These are phyloP conservation scores for Carex parvula DNA, from an alignment of 176 grass and related monocot genomes.

Conservation along the genomic window DNA sequence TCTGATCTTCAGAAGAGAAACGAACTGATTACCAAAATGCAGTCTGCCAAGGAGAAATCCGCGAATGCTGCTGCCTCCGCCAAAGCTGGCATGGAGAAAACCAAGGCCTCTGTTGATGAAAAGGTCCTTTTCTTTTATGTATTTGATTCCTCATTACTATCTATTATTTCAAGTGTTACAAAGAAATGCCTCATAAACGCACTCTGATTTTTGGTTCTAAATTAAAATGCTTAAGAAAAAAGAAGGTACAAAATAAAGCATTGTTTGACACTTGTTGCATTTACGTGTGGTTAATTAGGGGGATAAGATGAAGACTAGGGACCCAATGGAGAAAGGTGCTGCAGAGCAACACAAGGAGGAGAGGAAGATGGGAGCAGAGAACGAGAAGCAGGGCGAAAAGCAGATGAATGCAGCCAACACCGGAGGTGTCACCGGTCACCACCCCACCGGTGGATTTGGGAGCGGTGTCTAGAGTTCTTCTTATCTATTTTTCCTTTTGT, in stretches of 20 bases:
- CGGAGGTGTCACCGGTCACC: not conserved
- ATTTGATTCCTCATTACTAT: not conserved
- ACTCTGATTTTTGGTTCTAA: not conserved
- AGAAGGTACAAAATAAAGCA: too few species aligned
- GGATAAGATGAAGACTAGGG: slow-evolving; percentile 54
- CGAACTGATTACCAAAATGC: slow-evolving; percentile 13
- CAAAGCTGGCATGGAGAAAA: slow-evolving; percentile 62
- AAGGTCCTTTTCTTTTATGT: slow-evolving; percentile 30
- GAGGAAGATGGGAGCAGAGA: slow-evolving; percentile 38
- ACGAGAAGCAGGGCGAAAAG: slow-evolving; percentile 43
- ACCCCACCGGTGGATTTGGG: slow-evolving; percentile 7
- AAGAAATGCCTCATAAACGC: not conserved
- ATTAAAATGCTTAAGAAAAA: not conserved
- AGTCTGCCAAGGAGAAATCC: slow-evolving; percentile 38
- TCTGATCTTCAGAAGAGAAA: not conserved
- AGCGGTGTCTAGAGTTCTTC: not conserved
- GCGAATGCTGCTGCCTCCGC: slow-evolving; percentile 43
- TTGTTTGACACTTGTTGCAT: not conserved
- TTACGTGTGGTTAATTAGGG: slow-evolving; percentile 20
- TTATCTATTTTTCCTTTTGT: not conserved
- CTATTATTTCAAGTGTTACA: not conserved
- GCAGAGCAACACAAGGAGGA: slow-evolving; percentile 50
- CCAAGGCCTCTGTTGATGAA: slow-evolving; percentile 49
- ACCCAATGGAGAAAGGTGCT: slow-evolving; percentile 46
- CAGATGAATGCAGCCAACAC: slow-evolving; percentile 22